phyloP scores from a whole-genome alignment of 805 yeast species.

The Candida stauntonica region DNA sequence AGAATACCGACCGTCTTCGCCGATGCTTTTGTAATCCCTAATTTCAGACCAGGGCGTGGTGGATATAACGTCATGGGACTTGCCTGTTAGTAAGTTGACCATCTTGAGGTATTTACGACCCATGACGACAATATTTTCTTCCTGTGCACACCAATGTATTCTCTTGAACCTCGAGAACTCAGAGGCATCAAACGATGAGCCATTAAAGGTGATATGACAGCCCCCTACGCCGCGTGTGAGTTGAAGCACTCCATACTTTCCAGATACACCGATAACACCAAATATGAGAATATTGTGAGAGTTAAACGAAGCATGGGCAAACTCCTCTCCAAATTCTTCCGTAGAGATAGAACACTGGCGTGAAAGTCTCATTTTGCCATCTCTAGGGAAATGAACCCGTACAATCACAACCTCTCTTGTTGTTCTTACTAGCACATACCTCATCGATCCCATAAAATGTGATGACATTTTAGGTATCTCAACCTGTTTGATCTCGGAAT shows the following conservation, averaged over 20 bases:
- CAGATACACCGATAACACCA: conserved; percentile 44
- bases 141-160: conserved; percentile 40
- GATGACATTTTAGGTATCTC: conserved; percentile 28
- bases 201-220: background rate
- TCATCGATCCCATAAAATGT: conserved; percentile 23
- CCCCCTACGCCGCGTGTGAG: conserved; percentile 5
- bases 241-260: conserved; percentile 45
- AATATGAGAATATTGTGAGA: conserved; percentile 38
- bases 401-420: conserved; percentile 32
- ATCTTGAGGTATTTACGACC: conserved; percentile 41
- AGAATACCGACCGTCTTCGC: conserved; percentile 34
- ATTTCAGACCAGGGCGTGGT: conserved; percentile 30
- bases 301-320: conserved; percentile 43
- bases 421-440: conserved; percentile 37
- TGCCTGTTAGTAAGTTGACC: conserved; percentile 26
- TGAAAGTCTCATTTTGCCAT: conserved; percentile 11
- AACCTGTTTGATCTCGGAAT: conserved; percentile 39
- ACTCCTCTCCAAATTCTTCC: conserved; percentile 30
- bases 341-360: background rate
- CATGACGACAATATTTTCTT: conserved; percentile 30
- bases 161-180: conserved; percentile 56
- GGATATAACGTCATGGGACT: conserved; percentile 29
- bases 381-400: conserved; percentile 16
- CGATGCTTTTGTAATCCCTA: conserved; percentile 36
- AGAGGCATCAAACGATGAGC: conserved; percentile 33